These are phyloP conservation scores for Thraustochytrium striatum DNA, from an alignment of 352 stramenopile species.

Conservation along the genomic window DNA sequence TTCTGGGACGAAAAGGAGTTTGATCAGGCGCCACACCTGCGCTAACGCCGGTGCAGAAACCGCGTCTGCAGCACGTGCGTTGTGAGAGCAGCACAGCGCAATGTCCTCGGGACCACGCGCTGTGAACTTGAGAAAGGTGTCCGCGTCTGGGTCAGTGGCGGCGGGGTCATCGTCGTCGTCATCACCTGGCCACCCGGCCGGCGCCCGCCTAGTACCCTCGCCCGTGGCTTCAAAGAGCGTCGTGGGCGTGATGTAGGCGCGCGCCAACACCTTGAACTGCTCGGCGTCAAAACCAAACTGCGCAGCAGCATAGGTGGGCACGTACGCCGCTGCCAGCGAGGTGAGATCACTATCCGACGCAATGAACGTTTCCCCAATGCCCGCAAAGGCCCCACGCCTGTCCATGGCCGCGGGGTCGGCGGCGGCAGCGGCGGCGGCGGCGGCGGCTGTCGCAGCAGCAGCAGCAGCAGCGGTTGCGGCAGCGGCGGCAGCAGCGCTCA, in stretches of 20 bases:
- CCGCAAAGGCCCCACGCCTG: not conserved
- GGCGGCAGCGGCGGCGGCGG: too few species aligned
- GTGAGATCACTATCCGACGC: not conserved
- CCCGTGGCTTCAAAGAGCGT: constrained; percentile 14
- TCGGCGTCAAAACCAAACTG: constrained; percentile 37
- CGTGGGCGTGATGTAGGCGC: constrained; percentile 6
- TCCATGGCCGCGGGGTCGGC: not conserved
- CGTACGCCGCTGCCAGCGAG: not conserved
- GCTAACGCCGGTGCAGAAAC: not conserved
- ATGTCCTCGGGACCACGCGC: too few species aligned
- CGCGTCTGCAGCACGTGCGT: not conserved
- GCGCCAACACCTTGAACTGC: constrained; percentile 11
- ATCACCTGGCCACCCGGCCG: too few species aligned
- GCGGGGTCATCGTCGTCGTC: too few species aligned
- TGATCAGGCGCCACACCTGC: constrained; percentile 35
- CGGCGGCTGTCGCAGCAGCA: too few species aligned
- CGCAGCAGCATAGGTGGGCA: not conserved
- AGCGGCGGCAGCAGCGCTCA: too few species aligned
- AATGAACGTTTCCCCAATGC: not conserved
- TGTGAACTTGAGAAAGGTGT: too few species aligned
- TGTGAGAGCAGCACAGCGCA: constrained; percentile 24
- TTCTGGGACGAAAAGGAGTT: not conserved
- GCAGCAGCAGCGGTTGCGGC: too few species aligned
- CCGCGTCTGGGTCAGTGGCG: too few species aligned
- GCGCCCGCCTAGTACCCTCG: too few species aligned